Evolutionary conservation across 495 filamentous ascomycete species (phyloP).

Genomic region (Lindgomyces ingoldianus): DNA sequence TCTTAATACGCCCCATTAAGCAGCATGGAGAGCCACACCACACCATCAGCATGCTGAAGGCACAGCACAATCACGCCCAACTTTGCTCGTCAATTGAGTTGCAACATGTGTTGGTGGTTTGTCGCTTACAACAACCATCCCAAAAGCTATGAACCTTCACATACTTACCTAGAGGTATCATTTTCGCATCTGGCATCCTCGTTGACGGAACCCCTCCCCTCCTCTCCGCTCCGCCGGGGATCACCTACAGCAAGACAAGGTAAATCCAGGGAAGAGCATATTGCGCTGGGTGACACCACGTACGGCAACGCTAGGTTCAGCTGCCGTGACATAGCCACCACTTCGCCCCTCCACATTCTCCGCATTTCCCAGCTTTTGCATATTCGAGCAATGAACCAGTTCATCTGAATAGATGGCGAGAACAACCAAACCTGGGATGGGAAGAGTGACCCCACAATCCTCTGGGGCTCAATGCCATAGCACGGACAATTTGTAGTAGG

Average conservation of each 20-base stretch:
- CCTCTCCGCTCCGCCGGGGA: constrained; percentile 30
- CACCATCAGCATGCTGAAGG: background rate
- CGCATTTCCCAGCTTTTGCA: constrained; percentile 12
- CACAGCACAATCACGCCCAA: constrained; percentile 7
- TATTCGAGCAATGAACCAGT: background rate
- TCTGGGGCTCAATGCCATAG: constrained; percentile 5
- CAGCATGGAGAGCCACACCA: background rate
- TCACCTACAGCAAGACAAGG: constrained; percentile 13
- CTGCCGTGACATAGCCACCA: constrained; percentile 4
- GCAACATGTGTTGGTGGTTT: background rate
- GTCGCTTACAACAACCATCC: background rate
- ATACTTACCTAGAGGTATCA: background rate
- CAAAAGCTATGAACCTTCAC: background rate
- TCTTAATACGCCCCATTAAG: constrained; percentile 18
- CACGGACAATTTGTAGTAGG: constrained; percentile 11
- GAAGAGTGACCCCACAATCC: constrained; percentile 24
- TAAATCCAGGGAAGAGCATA: constrained; percentile 27
- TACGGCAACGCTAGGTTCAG: constrained; percentile 26
- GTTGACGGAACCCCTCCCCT: constrained; percentile 24
- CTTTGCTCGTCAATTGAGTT: no score
- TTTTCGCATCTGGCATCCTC: background rate
- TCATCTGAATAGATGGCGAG: constrained; percentile 23
- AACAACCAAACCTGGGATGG: constrained; percentile 29
- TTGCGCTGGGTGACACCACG: constrained; percentile 27
- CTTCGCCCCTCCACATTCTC: constrained; percentile 31